Conservation (phyloP, 2,329 filamentous ascomycete genomes). For the Ophiostoma australiae region DNA sequence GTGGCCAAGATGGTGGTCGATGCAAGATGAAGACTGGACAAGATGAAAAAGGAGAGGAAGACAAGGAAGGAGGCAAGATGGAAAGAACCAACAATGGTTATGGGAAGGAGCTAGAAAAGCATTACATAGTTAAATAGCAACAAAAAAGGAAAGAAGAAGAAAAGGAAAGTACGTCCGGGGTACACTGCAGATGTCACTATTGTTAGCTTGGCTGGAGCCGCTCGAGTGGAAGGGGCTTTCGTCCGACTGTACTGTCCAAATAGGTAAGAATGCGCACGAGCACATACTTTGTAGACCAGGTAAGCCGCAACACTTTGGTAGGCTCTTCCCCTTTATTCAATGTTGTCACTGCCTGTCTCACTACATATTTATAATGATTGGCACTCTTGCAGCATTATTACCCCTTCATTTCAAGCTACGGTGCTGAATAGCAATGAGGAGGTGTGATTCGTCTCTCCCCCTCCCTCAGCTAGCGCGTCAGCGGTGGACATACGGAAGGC, state of each 20-base stretch:
- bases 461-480: neutral
- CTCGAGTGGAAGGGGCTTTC: constrained; percentile 3
- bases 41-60: neutral
- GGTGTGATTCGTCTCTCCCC: neutral
- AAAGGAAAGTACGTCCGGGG: neutral
- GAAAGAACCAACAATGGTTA: neutral
- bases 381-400: neutral
- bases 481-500: neutral
- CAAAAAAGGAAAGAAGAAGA: neutral
- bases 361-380: neutral
- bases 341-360: neutral
- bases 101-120: neutral
- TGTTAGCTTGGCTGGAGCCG: neutral
- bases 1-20: neutral
- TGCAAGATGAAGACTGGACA: neutral
- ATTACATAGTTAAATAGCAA: neutral
- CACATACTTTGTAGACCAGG: neutral
- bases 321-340: neutral
- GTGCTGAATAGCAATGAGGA: neutral
- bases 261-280: neutral
- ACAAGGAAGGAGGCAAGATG: neutral
- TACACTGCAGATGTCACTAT: neutral
- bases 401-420: neutral
- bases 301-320: neutral
- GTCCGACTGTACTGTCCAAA: neutral